Evolutionary conservation across 2,329 filamentous ascomycete genomes (phyloP), one percentile per base, ranked within the genome.

Genomic region (Epichloe sibirici): DNA sequence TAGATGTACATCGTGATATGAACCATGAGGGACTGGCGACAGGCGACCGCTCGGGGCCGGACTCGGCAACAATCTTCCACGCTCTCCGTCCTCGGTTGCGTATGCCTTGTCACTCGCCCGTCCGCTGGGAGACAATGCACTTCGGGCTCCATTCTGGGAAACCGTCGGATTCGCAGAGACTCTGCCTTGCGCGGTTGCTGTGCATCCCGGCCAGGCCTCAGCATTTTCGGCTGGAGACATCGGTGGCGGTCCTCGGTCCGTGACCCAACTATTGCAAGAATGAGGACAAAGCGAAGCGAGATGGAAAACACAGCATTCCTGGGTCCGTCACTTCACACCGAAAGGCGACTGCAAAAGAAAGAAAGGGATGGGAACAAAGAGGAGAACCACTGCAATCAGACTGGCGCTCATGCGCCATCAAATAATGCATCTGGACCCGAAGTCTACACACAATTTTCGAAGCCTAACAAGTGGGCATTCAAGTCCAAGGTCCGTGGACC

Each of bases 11-110:
- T 3, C 40, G 17, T 43, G 40, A 43, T 15, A 17, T 21, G 40
- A 23, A 5, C 49, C 53, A 52, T 49, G 47, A 28, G 55, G 56
- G 25, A 57, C 40, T 6, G 55, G 56, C 8, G 57, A 60, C 13
- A 58, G 47, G 13, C 58, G 53, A 38, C 53, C 54, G 37, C 57
- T 60, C 12, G 53, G 57, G 5, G 59, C 51, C 23, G 61, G 59
- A 48, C 61, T 63, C 17, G 56, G 52, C 9, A 60, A 60, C 7
- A 58, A 49, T 34, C 57, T 53, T 13, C 52, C 52, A 15, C 55
- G 21, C 4, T 46, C 34, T 15, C 5, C 45, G 25, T n/a, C 31
- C 31, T 35, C 31, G n/a, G 45, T n/a, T 35, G 40, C 42, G 35
- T 51, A 43, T 15, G 45, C 15, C 48, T 56, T 50, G 45, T 39